Percentiles rank a stretch among this genome's conserved stretches.
Evolutionary conservation across 257 asterid species (phyloP).

Genomic region (Catharanthus roseus): DNA sequence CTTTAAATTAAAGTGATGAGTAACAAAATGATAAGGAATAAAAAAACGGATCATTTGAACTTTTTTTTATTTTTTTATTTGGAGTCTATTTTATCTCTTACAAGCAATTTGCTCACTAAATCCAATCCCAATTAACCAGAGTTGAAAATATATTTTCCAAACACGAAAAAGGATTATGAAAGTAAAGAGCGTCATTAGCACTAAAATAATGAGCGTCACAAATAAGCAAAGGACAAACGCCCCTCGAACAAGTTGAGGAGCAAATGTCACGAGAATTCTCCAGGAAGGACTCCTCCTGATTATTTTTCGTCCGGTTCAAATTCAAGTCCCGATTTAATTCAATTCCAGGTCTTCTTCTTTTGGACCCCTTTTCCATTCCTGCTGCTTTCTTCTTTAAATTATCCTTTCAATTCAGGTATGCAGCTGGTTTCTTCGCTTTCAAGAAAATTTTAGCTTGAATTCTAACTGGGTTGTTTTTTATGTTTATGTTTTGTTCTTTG

Average conservation of each 20-base stretch:
- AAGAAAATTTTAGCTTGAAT: background rate
- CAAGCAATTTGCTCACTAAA: no score
- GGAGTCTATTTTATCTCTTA: no score
- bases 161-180: background rate
- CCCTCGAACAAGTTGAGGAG: background rate
- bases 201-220: background rate
- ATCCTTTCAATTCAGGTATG: conserved; percentile 6
- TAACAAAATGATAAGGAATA: no score
- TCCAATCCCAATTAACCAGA: no score
- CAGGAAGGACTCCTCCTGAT: background rate
- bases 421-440: background rate
- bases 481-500: background rate
- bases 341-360: background rate
- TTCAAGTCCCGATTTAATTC: background rate
- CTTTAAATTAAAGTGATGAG: no score
- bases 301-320: background rate
- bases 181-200: background rate
- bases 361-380: background rate
- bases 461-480: background rate
- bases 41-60: no score
- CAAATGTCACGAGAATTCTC: background rate
- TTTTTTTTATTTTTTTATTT: no score
- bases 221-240: background rate
- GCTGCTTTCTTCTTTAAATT: background rate
- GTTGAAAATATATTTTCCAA: no score